phyloP scores from a whole-genome alignment of 768 basidiomycete species.

The Stropharia rugosoannulata region DNA sequence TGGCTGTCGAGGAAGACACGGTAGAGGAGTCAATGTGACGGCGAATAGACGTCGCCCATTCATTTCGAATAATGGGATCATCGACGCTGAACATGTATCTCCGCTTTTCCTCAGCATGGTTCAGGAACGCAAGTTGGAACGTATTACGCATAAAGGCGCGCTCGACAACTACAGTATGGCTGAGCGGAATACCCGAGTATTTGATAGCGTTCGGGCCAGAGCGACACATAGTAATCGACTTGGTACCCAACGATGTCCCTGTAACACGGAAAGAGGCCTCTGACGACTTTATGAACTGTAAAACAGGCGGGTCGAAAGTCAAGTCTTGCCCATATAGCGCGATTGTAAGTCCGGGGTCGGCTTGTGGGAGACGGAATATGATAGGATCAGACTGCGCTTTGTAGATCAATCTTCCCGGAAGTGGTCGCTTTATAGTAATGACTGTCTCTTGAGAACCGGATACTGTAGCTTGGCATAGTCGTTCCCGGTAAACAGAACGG shows the following conservation, averaged over 20 bases:
- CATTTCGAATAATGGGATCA: conserved; percentile 71
- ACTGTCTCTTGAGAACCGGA: conserved; percentile 44
- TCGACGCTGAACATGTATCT: conserved; percentile 95
- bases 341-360: conserved; percentile 81
- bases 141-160: conserved; percentile 97
- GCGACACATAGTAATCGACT: conserved; percentile 81
- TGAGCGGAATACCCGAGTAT: conserved; percentile 81
- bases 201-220: conserved; percentile 80
- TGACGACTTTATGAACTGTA: conserved; percentile 75
- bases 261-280: conserved; percentile 91
- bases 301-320: conserved; percentile 80
- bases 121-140: conserved; percentile 86
- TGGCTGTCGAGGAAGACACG: conserved; percentile 23
- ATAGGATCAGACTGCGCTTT: conserved; percentile 87
- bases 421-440: conserved; percentile 69
- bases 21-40: conserved; percentile 60
- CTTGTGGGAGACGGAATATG: conserved; percentile 79
- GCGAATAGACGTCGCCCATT: conserved; percentile 70
- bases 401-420: conserved; percentile 82
- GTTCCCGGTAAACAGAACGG: conserved; percentile 69
- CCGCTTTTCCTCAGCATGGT: conserved; percentile 64
- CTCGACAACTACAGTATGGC: conserved; percentile 76
- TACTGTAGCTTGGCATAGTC: conserved; percentile 60
- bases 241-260: conserved; percentile 80
- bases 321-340: conserved; percentile 87